These are phyloP conservation scores for Pleurotus pulmonarius DNA, from an alignment of 768 basidiomycete genomes.

Conservation along the genomic window DNA sequence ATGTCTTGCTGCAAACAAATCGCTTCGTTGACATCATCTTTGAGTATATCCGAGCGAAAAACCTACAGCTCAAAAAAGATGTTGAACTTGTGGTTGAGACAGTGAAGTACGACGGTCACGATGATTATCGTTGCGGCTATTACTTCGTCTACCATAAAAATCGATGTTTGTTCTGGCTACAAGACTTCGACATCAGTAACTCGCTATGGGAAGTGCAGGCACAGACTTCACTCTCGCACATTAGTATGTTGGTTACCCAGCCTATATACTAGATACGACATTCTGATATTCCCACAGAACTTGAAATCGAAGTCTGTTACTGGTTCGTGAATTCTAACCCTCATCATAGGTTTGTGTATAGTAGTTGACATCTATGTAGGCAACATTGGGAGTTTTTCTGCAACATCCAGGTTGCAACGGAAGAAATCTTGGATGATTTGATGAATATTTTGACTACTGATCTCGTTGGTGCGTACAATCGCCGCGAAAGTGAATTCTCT, in stretches of 20 bases:
- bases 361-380: neutral
- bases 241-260: too few relatives aligned
- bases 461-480: too few relatives aligned
- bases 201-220: conserved; percentile 18
- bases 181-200: conserved; percentile 23
- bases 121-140: conserved; percentile 28
- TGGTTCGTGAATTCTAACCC: too few relatives aligned
- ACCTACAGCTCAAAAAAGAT: conserved; percentile 14
- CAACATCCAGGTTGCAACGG: neutral
- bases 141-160: conserved; percentile 36
- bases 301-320: conserved; percentile 30
- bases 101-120: conserved; percentile 4
- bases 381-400: neutral
- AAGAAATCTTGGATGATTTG: neutral
- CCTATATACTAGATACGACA: too few relatives aligned
- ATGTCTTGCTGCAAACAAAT: neutral
- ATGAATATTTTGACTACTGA: neutral
- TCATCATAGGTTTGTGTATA: too few relatives aligned
- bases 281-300: conserved; percentile 14
- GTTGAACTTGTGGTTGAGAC: conserved; percentile 28
- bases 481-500: too few relatives aligned
- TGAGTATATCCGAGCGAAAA: conserved; percentile 9
- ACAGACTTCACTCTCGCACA: too few relatives aligned
- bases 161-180: conserved; percentile 40
- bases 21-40: neutral